Percentiles rank a stretch among this genome's conserved stretches.
These are phyloP conservation scores for Penicillium sp. DNA, from an alignment of 2,329 filamentous ascomycete species.

Conservation along the genomic window DNA sequence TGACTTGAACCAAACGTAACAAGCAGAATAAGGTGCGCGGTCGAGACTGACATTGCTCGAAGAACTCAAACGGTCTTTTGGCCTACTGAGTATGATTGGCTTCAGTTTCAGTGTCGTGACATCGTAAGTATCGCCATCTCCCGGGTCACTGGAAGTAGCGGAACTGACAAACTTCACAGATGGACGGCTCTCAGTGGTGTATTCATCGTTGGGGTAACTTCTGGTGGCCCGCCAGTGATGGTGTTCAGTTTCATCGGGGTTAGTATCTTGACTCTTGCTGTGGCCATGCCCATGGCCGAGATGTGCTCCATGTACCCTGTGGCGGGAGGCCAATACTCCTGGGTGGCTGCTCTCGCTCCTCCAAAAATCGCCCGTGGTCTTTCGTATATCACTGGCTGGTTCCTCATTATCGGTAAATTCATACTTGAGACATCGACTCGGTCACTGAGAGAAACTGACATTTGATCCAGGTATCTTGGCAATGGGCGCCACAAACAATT, in stretches of 20 bases:
- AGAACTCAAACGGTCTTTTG: conserved; percentile 59
- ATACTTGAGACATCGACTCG: neutral
- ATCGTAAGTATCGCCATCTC: conserved; percentile 35
- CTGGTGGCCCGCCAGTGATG: conserved; percentile 59
- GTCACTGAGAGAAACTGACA: neutral
- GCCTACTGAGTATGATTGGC: conserved; percentile 57
- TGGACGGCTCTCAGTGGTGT: conserved; percentile 59
- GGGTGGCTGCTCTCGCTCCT: conserved; percentile 58
- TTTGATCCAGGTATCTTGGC: conserved; percentile 43
- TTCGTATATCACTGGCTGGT: conserved; percentile 50
- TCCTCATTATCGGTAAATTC: conserved; percentile 46
- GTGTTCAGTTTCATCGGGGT: conserved; percentile 58
- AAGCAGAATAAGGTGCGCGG: neutral
- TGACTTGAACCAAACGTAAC: neutral
- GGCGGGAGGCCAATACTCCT: conserved; percentile 57
- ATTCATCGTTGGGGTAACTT: conserved; percentile 55
- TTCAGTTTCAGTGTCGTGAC: conserved; percentile 61
- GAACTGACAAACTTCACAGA: conserved; percentile 22
- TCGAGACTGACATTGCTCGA: neutral
- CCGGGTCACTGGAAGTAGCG: neutral
- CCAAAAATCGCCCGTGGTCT: conserved; percentile 44
- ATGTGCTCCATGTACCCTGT: conserved; percentile 58
- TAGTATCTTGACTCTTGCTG: conserved; percentile 50
- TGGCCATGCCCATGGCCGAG: conserved; percentile 60
- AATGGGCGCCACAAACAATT: conserved; percentile 57